phyloP scores from a whole-genome alignment of 2,329 filamentous ascomycete species.

The Curvularia hawaiiensis region DNA sequence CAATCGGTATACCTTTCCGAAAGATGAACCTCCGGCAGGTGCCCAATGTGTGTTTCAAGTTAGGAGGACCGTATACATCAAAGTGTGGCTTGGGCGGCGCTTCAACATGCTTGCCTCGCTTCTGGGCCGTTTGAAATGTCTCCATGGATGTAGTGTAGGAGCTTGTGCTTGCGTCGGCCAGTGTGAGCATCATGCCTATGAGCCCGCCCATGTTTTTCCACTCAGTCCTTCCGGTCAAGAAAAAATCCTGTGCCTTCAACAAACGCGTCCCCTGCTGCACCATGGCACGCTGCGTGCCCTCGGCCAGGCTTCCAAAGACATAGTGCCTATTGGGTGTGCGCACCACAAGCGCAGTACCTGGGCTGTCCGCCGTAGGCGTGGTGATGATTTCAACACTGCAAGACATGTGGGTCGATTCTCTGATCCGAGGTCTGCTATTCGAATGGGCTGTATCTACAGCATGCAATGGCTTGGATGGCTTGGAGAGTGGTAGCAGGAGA shows the following conservation, averaged over 20 bases:
- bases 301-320: conserved; percentile 79
- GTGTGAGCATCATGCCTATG: conserved; percentile 81
- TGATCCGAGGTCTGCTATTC: not conserved
- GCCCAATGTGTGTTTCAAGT: conserved; percentile 80
- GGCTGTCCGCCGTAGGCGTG: conserved; percentile 85
- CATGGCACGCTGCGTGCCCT: conserved; percentile 82
- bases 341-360: conserved; percentile 76
- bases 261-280: conserved; percentile 70
- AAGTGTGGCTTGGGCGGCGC: conserved; percentile 35
- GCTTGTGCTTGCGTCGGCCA: conserved; percentile 69
- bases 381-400: conserved; percentile 76
- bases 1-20: conserved; percentile 78
- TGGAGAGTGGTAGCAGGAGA: conserved; percentile 13
- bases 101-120: conserved; percentile 19
- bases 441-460: not conserved
- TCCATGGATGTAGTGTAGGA: conserved; percentile 54
- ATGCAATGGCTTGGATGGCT: conserved; percentile 9
- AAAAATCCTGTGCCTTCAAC: conserved; percentile 73
- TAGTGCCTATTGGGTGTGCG: conserved; percentile 77
- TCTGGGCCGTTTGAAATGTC: conserved; percentile 27
- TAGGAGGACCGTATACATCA: conserved; percentile 77
- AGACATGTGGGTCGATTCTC: conserved; percentile 62
- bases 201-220: conserved; percentile 83
- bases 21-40: conserved; percentile 85
- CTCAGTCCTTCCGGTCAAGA: conserved; percentile 76